Evolutionary conservation across 2,329 filamentous ascomycete genomes (phyloP).

Genomic region (Lasiodiplodia hormozganensis): DNA sequence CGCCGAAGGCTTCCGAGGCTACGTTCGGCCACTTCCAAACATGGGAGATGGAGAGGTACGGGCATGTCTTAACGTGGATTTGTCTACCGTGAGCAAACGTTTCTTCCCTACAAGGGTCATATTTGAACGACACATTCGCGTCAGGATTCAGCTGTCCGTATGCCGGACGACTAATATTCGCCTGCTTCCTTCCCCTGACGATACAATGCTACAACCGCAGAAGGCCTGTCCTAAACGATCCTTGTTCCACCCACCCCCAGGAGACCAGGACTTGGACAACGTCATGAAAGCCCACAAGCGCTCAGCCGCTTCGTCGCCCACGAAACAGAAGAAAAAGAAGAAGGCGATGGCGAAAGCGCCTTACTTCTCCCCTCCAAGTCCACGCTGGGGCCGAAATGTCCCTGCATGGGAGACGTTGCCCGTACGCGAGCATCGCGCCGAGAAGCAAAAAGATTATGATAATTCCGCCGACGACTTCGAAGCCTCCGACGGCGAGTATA

Average conservation of each 20-base stretch:
- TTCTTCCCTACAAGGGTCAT: conserved; percentile 38
- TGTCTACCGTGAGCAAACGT: conserved; percentile 33
- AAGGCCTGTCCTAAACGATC: neutral
- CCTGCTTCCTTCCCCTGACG: neutral
- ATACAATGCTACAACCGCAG: neutral
- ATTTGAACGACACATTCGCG: conserved; percentile 42
- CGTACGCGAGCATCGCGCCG: neutral
- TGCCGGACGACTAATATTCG: neutral
- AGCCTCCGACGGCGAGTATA: neutral
- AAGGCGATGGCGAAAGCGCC: neutral
- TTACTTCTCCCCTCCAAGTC: no score
- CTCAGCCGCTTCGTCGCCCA: neutral
- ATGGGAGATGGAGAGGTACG: neutral
- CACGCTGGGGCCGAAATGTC: conserved; percentile 5
- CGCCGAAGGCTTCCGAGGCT: conserved; percentile 35
- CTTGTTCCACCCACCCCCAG: neutral
- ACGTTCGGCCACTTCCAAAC: conserved; percentile 29
- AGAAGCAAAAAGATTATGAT: neutral
- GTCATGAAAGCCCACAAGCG: conserved; percentile 2
- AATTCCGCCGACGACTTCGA: no score
- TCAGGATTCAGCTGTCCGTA: conserved; percentile 36
- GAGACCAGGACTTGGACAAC: neutral
- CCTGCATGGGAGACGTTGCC: conserved; percentile 15
- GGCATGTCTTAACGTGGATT: conserved; percentile 28
- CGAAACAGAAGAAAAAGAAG: neutral